These are phyloP conservation scores for Backusella psychrophila DNA, from an alignment of 192 early-diverging fungal genomes.

Conservation along the genomic window DNA sequence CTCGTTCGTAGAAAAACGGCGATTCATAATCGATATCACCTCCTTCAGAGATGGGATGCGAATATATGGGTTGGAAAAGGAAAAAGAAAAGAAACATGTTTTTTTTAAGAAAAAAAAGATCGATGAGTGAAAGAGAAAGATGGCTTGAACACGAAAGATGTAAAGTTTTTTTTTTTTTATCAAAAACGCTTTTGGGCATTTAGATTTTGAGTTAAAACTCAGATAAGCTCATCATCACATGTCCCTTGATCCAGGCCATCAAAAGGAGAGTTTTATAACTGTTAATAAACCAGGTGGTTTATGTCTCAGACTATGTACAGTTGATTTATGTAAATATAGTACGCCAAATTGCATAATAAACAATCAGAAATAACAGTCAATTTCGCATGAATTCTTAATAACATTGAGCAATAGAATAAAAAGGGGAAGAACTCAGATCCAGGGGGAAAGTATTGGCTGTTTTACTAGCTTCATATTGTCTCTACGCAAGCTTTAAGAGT, in stretches of 20 bases:
- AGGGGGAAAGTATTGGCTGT: too few relatives aligned
- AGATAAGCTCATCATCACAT: not conserved
- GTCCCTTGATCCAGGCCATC: not conserved
- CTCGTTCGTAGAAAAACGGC: not conserved
- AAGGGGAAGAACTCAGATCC: too few relatives aligned
- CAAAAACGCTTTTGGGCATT: not conserved
- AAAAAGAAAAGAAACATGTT: constrained; percentile 4
- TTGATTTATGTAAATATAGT: not conserved
- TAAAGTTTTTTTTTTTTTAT: not conserved
- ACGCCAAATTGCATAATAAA: too few relatives aligned
- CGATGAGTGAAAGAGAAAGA: not conserved
- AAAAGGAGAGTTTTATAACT: not conserved
- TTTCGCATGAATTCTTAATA: too few relatives aligned
- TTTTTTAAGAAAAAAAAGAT: not conserved
- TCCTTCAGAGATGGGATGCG: not conserved
- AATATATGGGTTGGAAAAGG: not conserved
- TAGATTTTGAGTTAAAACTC: not conserved
- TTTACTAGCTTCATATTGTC: too few relatives aligned
- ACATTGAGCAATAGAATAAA: too few relatives aligned
- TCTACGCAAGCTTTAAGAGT: too few relatives aligned
- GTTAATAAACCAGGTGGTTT: not conserved
- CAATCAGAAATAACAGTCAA: too few relatives aligned
- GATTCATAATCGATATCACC: constrained; percentile 16
- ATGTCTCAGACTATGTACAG: not conserved
- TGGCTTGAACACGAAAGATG: not conserved